These are phyloP conservation scores for Testicularia cyperi DNA, from an alignment of 1,284 basidiomycete species.

Conservation along the genomic window DNA sequence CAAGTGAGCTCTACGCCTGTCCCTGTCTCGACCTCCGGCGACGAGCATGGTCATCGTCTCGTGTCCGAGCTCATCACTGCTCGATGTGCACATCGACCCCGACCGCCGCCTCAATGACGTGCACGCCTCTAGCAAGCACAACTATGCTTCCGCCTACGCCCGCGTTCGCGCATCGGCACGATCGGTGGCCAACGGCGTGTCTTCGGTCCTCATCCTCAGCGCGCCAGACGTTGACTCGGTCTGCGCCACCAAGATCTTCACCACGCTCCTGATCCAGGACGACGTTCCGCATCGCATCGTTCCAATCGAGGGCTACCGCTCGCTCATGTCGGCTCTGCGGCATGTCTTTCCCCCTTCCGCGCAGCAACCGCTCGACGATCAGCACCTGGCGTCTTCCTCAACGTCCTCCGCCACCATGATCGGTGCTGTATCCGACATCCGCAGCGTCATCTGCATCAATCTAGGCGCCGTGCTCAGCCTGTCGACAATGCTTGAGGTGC, in stretches of 20 bases:
- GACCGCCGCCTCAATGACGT: conserved; percentile 1
- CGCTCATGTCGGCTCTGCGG: conserved; percentile 22
- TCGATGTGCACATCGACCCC: conserved; percentile 20
- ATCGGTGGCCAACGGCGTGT: conserved; percentile 30
- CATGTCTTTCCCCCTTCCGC: conserved; percentile 22
- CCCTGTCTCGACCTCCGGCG: too few relatives aligned
- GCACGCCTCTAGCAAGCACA: conserved; percentile 14
- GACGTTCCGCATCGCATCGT: conserved; percentile 87
- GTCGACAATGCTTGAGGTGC: conserved; percentile 61
- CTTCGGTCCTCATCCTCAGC: conserved; percentile 73
- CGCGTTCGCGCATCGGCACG: conserved; percentile 37
- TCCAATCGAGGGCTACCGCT: conserved; percentile 78
- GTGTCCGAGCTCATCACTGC: conserved; percentile 25
- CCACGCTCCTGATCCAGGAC: conserved; percentile 87
- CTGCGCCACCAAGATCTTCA: conserved; percentile 84
- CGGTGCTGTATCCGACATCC: too few relatives aligned
- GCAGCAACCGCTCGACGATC: not conserved
- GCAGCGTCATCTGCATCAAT: conserved; percentile 86
- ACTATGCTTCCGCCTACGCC: conserved; percentile 52
- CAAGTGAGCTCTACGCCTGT: too few relatives aligned
- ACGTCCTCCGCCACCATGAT: conserved; percentile 4
- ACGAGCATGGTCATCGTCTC: conserved; percentile 40
- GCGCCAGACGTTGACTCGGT: conserved; percentile 87
- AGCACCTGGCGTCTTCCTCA: conserved; percentile 2
- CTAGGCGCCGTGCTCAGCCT: conserved; percentile 87